phyloP scores from a whole-genome alignment of 805 yeast species.

The Kodamaea laetipori region DNA sequence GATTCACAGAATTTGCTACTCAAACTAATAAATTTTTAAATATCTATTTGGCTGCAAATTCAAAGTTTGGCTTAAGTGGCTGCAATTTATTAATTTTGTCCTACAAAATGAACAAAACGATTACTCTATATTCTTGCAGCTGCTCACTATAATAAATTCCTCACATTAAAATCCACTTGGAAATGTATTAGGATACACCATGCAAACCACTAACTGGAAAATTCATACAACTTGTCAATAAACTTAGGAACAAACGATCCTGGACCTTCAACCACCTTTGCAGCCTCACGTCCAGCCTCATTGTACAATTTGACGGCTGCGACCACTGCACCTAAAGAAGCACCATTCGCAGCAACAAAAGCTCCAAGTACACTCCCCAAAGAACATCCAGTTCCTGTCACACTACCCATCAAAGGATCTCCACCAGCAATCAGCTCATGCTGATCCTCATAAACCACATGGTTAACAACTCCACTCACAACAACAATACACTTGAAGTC shows the following conservation, averaged over 20 bases:
- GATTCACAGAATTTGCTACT: no score
- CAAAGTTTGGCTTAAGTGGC: no score
- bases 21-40: no score
- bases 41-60: no score
- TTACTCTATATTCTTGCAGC: no score
- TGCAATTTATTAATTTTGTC: no score
- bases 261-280: conserved; percentile 51
- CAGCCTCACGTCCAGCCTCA: conserved; percentile 54
- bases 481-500: conserved; percentile 63
- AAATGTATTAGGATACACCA: no score
- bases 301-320: conserved; percentile 63
- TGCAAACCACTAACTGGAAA: not conserved
- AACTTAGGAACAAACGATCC: conserved; percentile 54
- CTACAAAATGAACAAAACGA: no score
- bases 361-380: conserved; percentile 73
- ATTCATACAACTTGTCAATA: conserved; percentile 40
- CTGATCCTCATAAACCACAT: conserved; percentile 23
- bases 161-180: no score
- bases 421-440: conserved; percentile 55
- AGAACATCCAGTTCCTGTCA: conserved; percentile 86
- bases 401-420: conserved; percentile 57
- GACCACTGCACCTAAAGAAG: conserved; percentile 39
- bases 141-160: no score
- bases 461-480: conserved; percentile 58
- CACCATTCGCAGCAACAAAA: conserved; percentile 44